Evolutionary conservation across 805 yeast species (phyloP), one percentile per base, ranked within the genome.

Genomic region (Starmerella tilneyi): DNA sequence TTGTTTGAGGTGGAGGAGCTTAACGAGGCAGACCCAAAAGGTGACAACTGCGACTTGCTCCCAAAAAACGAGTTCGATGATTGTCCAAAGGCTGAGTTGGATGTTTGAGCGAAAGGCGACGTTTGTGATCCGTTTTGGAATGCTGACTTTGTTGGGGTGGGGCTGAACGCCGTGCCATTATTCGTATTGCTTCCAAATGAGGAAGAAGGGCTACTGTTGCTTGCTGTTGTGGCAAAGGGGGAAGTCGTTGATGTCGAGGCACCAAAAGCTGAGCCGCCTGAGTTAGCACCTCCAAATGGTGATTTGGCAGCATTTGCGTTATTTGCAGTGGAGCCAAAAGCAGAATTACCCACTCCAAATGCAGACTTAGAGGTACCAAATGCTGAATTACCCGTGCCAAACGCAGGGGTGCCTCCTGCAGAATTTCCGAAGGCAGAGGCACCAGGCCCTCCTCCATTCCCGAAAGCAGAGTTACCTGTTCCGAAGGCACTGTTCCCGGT

Each of bases 311-410:
- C n/a, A n/a, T n/a, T n/a, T n/a, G n/a, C n/a, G n/a, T n/a, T n/a
- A n/a, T n/a, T n/a, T n/a, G n/a, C n/a, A n/a, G n/a, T n/a, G 4
- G 34, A 38, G 16, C 23, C 16, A n/a, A 13, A 15, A n/a, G 11
- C 21, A 16, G 29, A 29, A 19, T 9, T 9, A 6, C 22, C 23
- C 13, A 22, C 23, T 8, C 36, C 36, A n/a, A 9, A 33, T n/a
- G 36, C 19, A 22, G 45, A 32, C 20, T 28, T 46, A 8, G 49
- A 50, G 15, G 60, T 23, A 30, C 63, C 60, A 35, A 56, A 53
- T 1, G 45, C 43, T 17, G 50, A 19, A 28, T 29, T 45, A 9
- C 42, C 41, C 16, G 28, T 41, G 31, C 11, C 41, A 33, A 37
- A 19, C 12, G 19, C 28, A 5, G 39, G 29, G 19, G 33, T n/a